Percentiles rank a stretch among this genome's conserved stretches.
Evolutionary conservation across 2,329 filamentous ascomycete genomes (phyloP).

Genomic region (Neofusicoccum sp.): DNA sequence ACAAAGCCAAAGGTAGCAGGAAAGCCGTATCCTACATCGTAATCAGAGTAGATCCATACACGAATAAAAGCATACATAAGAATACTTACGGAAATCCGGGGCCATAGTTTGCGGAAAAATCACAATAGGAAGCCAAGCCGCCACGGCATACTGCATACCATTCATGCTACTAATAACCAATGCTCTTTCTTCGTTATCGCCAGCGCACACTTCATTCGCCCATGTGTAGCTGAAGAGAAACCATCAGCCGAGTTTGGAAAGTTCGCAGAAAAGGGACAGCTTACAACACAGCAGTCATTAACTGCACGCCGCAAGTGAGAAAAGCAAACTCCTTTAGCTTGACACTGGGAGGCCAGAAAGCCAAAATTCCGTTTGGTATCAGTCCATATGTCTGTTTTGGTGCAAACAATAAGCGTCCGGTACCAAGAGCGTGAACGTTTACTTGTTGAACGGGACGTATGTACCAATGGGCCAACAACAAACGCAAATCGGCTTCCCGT

Average conservation of each 20-base stretch:
- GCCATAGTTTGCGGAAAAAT: conserved; percentile 37
- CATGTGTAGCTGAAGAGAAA: conserved; percentile 27
- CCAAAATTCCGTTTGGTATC: conserved; percentile 34
- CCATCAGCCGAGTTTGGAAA: neutral
- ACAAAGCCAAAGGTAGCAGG: conserved; percentile 19
- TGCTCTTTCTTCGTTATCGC: conserved; percentile 34
- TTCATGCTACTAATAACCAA: conserved; percentile 36
- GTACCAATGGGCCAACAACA: neutral
- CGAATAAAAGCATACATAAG: no score
- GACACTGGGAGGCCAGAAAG: conserved; percentile 27
- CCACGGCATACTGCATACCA: conserved; percentile 32
- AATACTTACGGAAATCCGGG: conserved; percentile 28
- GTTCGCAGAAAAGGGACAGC: neutral
- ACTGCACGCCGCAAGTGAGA: conserved; percentile 28
- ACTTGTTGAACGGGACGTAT: neutral
- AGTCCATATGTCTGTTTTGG: conserved; percentile 26
- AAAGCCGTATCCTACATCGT: conserved; percentile 9
- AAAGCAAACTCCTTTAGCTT: conserved; percentile 32
- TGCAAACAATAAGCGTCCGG: no score
- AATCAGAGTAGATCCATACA: neutral
- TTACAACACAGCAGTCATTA: conserved; percentile 39
- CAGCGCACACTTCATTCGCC: conserved; percentile 35
- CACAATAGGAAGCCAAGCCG: conserved; percentile 34
- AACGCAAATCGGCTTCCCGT: neutral
- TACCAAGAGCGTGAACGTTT: no score